phyloP scores from a whole-genome alignment of 345 rosid species.

The Brassica carinata region DNA sequence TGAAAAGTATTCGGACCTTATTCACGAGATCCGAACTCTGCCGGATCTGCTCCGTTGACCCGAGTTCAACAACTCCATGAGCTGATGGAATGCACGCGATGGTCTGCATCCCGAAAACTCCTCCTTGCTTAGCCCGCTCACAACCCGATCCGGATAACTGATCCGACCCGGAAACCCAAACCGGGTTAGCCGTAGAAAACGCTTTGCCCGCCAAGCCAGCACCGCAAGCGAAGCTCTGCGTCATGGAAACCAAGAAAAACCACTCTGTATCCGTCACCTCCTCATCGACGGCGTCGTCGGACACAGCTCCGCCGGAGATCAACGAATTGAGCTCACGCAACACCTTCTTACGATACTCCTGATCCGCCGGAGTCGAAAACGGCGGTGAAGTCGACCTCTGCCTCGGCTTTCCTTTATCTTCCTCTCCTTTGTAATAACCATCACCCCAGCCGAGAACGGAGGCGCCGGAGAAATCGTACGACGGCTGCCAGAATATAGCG shows the following conservation, averaged over 20 bases:
- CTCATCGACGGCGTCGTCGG: conserved; percentile 77
- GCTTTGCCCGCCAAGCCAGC: conserved; percentile 87
- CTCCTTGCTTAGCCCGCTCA: conserved; percentile 79
- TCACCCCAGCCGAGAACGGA: conserved; percentile 89
- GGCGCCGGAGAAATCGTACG: conserved; percentile 64
- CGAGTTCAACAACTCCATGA: conserved; percentile 91
- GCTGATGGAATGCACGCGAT: conserved; percentile 83
- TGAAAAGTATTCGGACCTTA: conserved; percentile 71
- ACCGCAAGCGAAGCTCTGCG: conserved; percentile 76
- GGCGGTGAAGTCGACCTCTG: conserved; percentile 37
- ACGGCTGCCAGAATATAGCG: conserved; percentile 98
- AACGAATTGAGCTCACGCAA: conserved; percentile 84
- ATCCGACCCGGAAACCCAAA: conserved; percentile 77
- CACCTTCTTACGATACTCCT: conserved; percentile 80
- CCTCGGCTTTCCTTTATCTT: conserved; percentile 55
- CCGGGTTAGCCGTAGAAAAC: conserved; percentile 50
- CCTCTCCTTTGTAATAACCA: conserved; percentile 93
- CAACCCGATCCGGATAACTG: conserved; percentile 61
- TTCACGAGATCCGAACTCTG: conserved; percentile 82
- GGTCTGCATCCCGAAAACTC: conserved; percentile 77
- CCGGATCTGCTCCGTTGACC: conserved; percentile 74
- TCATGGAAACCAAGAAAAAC: conserved; percentile 96
- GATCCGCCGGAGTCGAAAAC: conserved; percentile 59
- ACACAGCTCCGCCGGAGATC: conserved; percentile 63
- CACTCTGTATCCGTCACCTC: conserved; percentile 99